Percentiles rank a stretch among this genome's conserved stretches.
phyloP scores from a whole-genome alignment of 192 early-diverging fungal genomes.

The Coemansia sp. region DNA sequence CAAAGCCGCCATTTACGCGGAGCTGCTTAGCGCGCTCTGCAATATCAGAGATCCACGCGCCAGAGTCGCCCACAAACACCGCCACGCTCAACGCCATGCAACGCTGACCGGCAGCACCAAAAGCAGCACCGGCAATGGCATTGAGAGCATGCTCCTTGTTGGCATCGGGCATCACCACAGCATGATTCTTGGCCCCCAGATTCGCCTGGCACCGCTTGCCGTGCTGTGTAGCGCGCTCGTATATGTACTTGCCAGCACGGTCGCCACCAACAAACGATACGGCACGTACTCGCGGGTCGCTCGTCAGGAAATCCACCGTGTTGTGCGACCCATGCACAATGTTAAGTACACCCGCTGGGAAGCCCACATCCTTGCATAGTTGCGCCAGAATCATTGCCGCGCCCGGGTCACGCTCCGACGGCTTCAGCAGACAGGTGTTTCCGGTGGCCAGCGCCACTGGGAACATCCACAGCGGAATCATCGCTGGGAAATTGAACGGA shows the following conservation, averaged over 20 bases:
- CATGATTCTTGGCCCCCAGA: slow-evolving; percentile 97
- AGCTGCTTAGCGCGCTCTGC: slow-evolving; percentile 82
- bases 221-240: slow-evolving; percentile 77
- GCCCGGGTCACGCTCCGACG: slow-evolving; percentile 91
- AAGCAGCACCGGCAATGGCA: slow-evolving; percentile 87
- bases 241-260: slow-evolving; percentile 85
- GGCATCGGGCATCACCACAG: slow-evolving; percentile 89
- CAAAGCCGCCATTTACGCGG: slow-evolving; percentile 82
- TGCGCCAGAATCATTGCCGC: slow-evolving; percentile 87
- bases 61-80: slow-evolving; percentile 84
- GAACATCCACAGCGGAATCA: slow-evolving; percentile 96
- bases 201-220: slow-evolving; percentile 98
- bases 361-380: slow-evolving; percentile 84
- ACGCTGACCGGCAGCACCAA: slow-evolving; percentile 96
- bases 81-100: slow-evolving; percentile 96
- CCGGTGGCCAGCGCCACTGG: slow-evolving; percentile 90
- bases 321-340: slow-evolving; percentile 85
- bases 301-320: slow-evolving; percentile 89
- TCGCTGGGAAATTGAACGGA: slow-evolving; percentile 98
- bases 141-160: slow-evolving; percentile 95
- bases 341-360: slow-evolving; percentile 89
- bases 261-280: slow-evolving; percentile 95
- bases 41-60: slow-evolving; percentile 84
- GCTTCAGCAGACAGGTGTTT: slow-evolving; percentile 90
- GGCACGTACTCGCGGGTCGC: slow-evolving; percentile 80